phyloP scores from a whole-genome alignment of 345 rosid species.

The Eutrema yunnanense region DNA sequence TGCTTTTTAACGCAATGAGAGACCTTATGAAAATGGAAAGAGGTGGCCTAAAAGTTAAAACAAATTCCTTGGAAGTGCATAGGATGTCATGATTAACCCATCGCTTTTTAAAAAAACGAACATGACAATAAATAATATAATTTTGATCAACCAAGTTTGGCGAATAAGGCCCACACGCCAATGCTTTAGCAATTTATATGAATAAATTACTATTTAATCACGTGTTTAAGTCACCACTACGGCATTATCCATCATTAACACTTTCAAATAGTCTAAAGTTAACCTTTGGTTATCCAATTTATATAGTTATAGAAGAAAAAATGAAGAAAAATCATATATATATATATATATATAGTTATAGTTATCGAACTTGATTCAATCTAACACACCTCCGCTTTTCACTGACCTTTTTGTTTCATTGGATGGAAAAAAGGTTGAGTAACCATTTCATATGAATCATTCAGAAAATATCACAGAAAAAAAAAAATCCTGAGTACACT shows the following conservation, averaged over 20 bases:
- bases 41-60: background rate
- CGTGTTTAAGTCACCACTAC: background rate
- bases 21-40: background rate
- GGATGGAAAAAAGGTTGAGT: background rate
- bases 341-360: background rate
- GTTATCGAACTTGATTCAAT: background rate
- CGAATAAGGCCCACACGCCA: background rate
- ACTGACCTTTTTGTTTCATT: background rate
- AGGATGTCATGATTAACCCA: background rate
- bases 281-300: background rate
- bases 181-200: background rate
- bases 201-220: background rate
- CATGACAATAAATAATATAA: background rate
- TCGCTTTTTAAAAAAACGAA: background rate
- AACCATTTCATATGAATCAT: background rate
- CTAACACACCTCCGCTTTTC: background rate
- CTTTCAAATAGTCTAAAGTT: background rate
- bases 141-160: background rate
- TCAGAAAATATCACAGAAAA: background rate
- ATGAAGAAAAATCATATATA: background rate
- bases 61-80: background rate
- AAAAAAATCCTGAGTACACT: no score
- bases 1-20: background rate
- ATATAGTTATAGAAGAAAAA: background rate
- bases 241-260: background rate